Conservation (phyloP, 2,329 filamentous ascomycete genomes). For the Trichoderma sp. region DNA sequence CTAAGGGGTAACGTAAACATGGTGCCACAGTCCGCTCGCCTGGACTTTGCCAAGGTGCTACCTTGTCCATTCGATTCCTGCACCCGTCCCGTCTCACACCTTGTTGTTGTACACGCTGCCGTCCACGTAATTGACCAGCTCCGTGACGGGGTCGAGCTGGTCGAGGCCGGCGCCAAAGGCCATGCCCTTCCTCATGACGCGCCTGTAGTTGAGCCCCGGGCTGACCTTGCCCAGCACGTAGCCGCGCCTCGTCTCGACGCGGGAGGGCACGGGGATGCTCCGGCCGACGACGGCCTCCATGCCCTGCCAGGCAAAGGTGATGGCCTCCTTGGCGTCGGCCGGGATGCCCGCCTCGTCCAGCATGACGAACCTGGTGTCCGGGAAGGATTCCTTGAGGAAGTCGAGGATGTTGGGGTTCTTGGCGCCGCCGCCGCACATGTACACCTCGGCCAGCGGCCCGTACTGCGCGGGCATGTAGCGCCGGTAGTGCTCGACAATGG, state of each 20-base stretch:
- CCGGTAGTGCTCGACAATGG: slow-evolving; percentile 54
- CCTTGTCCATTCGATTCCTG: not conserved
- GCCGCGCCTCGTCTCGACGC: slow-evolving; percentile 54
- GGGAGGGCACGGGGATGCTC: slow-evolving; percentile 54
- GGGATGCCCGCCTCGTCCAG: slow-evolving; percentile 61
- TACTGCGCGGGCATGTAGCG: slow-evolving; percentile 50
- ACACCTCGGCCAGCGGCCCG: slow-evolving; percentile 54
- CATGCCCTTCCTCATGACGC: slow-evolving; percentile 55
- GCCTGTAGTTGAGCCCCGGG: slow-evolving; percentile 57
- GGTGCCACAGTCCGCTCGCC: not conserved
- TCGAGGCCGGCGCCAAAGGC: slow-evolving; percentile 51
- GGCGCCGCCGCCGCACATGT: slow-evolving; percentile 62
- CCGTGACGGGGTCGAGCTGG: slow-evolving; percentile 50
- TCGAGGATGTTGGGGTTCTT: slow-evolving; percentile 59
- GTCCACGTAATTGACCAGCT: slow-evolving; percentile 54
- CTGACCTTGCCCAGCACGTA: slow-evolving; percentile 59
- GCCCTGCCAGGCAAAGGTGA: slow-evolving; percentile 59
- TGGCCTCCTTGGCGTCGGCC: slow-evolving; percentile 59
- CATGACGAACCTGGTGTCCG: slow-evolving; percentile 53
- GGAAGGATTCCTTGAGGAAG: slow-evolving; percentile 54
- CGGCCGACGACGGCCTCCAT: slow-evolving; percentile 61
- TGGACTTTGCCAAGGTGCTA: not conserved
- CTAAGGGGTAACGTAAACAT: not conserved
- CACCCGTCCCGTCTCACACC: not conserved
- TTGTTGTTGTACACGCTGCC: slow-evolving; percentile 53